Evolutionary conservation across 73 alveolate genomes (phyloP).

Genomic region (Tetrahymena borealis): DNA sequence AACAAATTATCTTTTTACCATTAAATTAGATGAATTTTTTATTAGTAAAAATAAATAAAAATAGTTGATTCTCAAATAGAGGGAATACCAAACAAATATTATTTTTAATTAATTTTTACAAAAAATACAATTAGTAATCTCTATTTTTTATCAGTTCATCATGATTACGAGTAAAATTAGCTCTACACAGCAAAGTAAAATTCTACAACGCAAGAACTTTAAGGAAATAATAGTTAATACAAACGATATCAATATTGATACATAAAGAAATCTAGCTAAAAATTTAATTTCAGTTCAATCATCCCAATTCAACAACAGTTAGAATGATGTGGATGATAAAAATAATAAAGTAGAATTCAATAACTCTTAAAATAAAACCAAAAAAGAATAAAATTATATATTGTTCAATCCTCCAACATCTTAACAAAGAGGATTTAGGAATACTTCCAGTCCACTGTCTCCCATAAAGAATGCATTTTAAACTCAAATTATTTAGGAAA

Average conservation of each 20-base stretch:
- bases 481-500: not conserved
- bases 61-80: no score
- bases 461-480: not conserved
- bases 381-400: not conserved
- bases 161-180: not conserved
- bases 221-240: not conserved
- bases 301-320: not conserved
- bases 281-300: not conserved
- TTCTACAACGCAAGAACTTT: not conserved
- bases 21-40: no score
- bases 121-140: no score
- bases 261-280: not conserved
- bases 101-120: no score
- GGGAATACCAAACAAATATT: no score
- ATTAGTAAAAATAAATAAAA: no score
- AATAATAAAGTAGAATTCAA: not conserved
- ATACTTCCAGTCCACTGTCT: not conserved
- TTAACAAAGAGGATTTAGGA: not conserved
- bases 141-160: no score
- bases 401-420: not conserved
- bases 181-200: not conserved
- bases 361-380: not conserved
- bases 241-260: not conserved
- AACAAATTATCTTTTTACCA: no score
- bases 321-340: not conserved